phyloP scores from a whole-genome alignment of 2,329 filamentous ascomycete species.

The Ophidiomyces ophidiicola region DNA sequence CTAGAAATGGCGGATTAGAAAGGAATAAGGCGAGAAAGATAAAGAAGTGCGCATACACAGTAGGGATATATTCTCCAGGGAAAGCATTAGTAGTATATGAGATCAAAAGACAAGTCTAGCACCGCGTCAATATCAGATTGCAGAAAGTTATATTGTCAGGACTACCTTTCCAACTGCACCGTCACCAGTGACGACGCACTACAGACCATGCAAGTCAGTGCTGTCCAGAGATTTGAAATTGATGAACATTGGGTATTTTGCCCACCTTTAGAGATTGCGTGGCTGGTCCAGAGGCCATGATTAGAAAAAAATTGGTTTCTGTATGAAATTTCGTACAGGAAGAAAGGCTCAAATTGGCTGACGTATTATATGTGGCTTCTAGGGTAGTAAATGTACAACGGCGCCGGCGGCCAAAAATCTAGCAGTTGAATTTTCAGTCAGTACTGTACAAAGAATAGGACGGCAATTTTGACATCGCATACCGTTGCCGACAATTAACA shows the following conservation, averaged over 20 bases:
- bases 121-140: slow-evolving; percentile 15
- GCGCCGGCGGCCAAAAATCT: too few relatives aligned
- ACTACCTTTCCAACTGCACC: slow-evolving; percentile 96
- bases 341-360: background rate
- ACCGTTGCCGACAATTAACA: too few relatives aligned
- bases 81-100: slow-evolving; percentile 99
- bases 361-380: background rate
- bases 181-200: slow-evolving; percentile 98
- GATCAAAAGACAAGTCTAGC: slow-evolving; percentile 92
- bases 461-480: too few relatives aligned
- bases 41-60: slow-evolving; percentile 45
- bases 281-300: slow-evolving; percentile 66
- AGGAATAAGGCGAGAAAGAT: background rate
- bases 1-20: slow-evolving; percentile 39
- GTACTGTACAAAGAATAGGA: too few relatives aligned
- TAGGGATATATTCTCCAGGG: slow-evolving; percentile 99
- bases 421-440: too few relatives aligned
- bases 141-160: slow-evolving; percentile 7
- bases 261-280: slow-evolving; percentile 85
- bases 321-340: slow-evolving; percentile 12
- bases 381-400: too few relatives aligned
- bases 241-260: background rate
- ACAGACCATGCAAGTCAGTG: slow-evolving; percentile 17
- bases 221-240: background rate
- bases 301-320: slow-evolving; percentile 15